Percentiles rank a stretch among this genome's conserved stretches.
phyloP scores from a whole-genome alignment of 148 eudicot genomes.

The Gaultheria prostrata region DNA sequence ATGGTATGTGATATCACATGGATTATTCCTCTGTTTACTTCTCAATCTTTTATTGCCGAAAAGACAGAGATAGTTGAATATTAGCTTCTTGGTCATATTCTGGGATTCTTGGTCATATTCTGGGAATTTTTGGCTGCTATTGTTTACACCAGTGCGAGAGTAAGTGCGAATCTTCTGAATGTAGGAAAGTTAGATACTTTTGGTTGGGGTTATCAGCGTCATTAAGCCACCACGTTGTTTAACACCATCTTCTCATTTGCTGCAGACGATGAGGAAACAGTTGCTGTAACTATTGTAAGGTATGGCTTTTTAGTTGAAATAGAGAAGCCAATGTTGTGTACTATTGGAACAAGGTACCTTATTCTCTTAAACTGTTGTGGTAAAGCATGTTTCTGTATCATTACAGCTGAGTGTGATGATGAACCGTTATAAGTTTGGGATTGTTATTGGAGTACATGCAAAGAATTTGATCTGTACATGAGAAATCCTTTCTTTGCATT shows the following conservation, averaged over 20 bases:
- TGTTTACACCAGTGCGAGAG: neutral
- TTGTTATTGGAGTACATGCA: neutral
- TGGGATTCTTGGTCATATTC: neutral
- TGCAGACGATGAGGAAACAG: neutral
- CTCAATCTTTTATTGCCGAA: neutral
- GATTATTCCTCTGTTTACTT: neutral
- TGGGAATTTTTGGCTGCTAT: neutral
- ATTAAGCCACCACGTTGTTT: neutral
- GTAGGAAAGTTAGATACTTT: too few relatives aligned
- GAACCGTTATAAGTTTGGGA: neutral
- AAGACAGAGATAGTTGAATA: neutral
- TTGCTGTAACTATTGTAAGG: neutral
- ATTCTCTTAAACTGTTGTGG: neutral
- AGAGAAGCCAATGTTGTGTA: neutral
- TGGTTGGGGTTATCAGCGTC: neutral
- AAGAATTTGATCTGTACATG: neutral
- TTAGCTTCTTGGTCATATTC: too few relatives aligned
- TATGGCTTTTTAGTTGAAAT: neutral
- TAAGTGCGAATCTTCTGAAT: too few relatives aligned
- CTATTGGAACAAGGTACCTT: neutral
- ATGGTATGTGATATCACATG: neutral
- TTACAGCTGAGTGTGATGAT: neutral
- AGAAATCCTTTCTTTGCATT: neutral
- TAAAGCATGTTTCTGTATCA: neutral
- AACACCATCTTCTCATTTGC: neutral